Evolutionary conservation across 116 monocot genomes (phyloP), one percentile per base, ranked within the genome.

Genomic region (Dioscorea cayenensis): DNA sequence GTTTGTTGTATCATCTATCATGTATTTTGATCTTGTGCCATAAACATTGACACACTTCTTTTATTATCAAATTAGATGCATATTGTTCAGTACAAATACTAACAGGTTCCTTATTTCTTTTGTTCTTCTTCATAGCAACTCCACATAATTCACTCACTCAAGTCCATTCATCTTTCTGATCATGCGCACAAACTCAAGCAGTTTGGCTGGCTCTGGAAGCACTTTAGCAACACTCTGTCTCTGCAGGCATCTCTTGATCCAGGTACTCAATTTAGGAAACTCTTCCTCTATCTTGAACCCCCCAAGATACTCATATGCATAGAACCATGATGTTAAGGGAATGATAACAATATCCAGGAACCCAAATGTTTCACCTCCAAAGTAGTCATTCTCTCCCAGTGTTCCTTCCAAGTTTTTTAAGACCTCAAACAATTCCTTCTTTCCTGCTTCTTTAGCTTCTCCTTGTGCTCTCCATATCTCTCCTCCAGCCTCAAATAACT

Each of bases 301-400:
- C 2, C 75, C 82, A 13, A 14, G 79, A 0, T 38, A 16, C 82
- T 82, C 79, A 38, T 66, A 86, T 8, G 51, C 64, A 16, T 65
- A 60, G 36, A 86, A 76, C 85, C 85, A 86, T 7, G 66, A 70
- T 11, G 50, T 61, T 13, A 76, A 22, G 3, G 85, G 75, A 17
- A 81, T 20, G 28, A 85, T 38, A 19, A 63, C 75, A 14, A 81
- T 73, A 72, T 85, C 85, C 1, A 81, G 52, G 48, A 78, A 73
- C 13, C 85, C 81, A 27, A 85, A 85, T 1, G 9, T 27, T 11
- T 81, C 65, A 2, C 77, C 80, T 19, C 73, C 74, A 50, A 85
- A 85, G 74, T 65, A 85, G 2, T 64, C 52, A 10, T 71, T 77
- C 21, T 82, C 83, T 2, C 82, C 82, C 0, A 86, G 82, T 58